Evolutionary conservation across 2,329 filamentous ascomycete species (phyloP), one percentile per base, ranked within the genome.

Genomic region (Hypoxylon sp.): DNA sequence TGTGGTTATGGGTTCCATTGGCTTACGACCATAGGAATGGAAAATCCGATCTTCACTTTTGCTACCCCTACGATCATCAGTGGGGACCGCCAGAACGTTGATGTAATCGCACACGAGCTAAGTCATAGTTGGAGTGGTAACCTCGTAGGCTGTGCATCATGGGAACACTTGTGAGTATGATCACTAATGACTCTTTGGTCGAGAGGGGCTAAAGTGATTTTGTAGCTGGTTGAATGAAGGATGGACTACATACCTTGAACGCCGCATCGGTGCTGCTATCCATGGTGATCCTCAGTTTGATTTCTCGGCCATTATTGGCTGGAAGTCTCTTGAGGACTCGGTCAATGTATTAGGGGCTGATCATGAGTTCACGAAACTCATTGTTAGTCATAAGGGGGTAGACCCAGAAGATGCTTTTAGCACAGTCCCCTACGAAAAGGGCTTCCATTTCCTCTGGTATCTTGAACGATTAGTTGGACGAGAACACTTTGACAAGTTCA

Each of bases 321-420:
- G 95, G 95, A 96, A 97, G 78, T 88, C 91, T 1, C 88, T 97
- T 17, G 87, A 92, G 81, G 94, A 97, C 75, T 89, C 93, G 5
- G 89, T 98, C 37, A 85, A 91, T 35, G 86, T 90, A 42, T 96
- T 91, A 75, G 95, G 95, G 42, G 84, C 89, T 57, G 92, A 97
- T 71, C 94, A 97, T 78, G 92, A 95, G 74, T 98, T 96, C 82
- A 99, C 96, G 6, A 97, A 97, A 80, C 87, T 99, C 59, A 90
- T 97, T 72, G 88, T 94, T 67, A 90, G 93, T 78, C 90, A 98
- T 71, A 92, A 95, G 78, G 94, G 93, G 64, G 91, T 96, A 73
- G 95, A 98, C 75, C 96, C 96, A 0, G 96, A 98, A 79, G 96
- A 99, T 80, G 93, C 95, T 1, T 99, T 98, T 83, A 97, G 92